A percentile compares a stretch with the other conserved stretches of the same genome.
Conservation (phyloP, 495 filamentous ascomycete genomes). For the Penicillium lagena region DNA sequence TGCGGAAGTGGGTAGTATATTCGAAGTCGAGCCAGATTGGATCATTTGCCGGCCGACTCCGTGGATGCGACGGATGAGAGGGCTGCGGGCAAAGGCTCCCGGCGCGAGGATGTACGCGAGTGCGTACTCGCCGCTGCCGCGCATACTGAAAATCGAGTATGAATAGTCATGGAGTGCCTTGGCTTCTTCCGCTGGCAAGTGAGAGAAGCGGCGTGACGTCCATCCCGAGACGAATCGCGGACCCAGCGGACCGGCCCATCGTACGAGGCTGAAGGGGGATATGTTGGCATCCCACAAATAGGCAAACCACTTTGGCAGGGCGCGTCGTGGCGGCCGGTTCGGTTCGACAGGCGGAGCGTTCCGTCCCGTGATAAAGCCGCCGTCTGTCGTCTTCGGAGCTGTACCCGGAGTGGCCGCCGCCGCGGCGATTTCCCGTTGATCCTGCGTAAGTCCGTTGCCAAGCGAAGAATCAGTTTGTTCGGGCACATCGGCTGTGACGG, state of each 20-base stretch:
- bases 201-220: conserved; percentile 87
- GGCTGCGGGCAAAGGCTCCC: conserved; percentile 84
- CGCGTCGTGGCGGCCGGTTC: conserved; percentile 48
- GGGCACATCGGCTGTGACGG: conserved; percentile 73
- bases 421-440: conserved; percentile 52
- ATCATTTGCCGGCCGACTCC: conserved; percentile 70
- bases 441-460: conserved; percentile 66
- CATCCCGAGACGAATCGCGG: conserved; percentile 90
- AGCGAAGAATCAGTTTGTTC: conserved; percentile 64
- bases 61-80: conserved; percentile 78
- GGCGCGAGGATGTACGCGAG: conserved; percentile 89
- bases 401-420: conserved; percentile 19
- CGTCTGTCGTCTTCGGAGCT: conserved; percentile 43
- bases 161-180: conserved; percentile 84
- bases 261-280: conserved; percentile 85
- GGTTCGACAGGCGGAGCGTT: conserved; percentile 12
- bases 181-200: conserved; percentile 74
- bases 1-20: conserved; percentile 6
- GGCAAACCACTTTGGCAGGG: conserved; percentile 74
- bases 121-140: conserved; percentile 91
- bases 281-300: conserved; percentile 98
- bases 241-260: conserved; percentile 85
- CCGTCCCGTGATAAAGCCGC: conserved; percentile 52
- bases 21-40: conserved; percentile 12
- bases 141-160: conserved; percentile 88